Evolutionary conservation across 805 yeast species (phyloP), one percentile per base, ranked within the genome.

Genomic region (Wickerhamiella spandovensis): DNA sequence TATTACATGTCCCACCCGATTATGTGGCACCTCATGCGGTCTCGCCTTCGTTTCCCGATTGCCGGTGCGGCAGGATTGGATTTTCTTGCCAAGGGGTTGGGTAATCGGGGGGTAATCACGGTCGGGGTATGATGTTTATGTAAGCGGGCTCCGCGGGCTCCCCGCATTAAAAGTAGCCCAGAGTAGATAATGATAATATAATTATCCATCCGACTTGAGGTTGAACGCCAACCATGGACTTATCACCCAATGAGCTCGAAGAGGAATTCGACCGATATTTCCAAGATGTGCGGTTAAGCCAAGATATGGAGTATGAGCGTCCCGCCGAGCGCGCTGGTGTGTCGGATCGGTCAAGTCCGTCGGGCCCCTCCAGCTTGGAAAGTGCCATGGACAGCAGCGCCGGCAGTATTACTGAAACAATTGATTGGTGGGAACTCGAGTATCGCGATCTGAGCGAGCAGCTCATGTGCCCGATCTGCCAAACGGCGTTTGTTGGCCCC

Each of bases 391-490:
- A 28, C 15, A 28, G 3, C 15, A 28, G 20, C 21, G 46, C 35
- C 12, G 46, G 46, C 2, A 25, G n/a, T 23, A 24, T 47, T 9
- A 51, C 45, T 2, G 54, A 51, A 43, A 21, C 48, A 17, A 51
- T 63, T 15, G 67, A 64, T 54, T 56, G 59, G 57, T 57, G 64
- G 62, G 46, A 52, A 17, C 51, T 64, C 39, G 58, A 58, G 10
- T 64, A 64, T 48, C 56, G 46, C 43, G 39, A 53, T 28, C 23
- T 50, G 17, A 49, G 46, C 5, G 62, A 63, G 41, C 64, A 63
- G 46, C 59, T 64, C 21, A 45, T 55, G 7, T 75, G 88, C 56
- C 85, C 87, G 3, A 76, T 81, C n/a, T 81, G 88, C 62, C 80
- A 77, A 53, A 73, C 74, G 39, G 83, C 84, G 5, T 75, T 81